These are phyloP conservation scores for Plantago coronopus DNA, from an alignment of 305 asterid species.

Conservation along the genomic window DNA sequence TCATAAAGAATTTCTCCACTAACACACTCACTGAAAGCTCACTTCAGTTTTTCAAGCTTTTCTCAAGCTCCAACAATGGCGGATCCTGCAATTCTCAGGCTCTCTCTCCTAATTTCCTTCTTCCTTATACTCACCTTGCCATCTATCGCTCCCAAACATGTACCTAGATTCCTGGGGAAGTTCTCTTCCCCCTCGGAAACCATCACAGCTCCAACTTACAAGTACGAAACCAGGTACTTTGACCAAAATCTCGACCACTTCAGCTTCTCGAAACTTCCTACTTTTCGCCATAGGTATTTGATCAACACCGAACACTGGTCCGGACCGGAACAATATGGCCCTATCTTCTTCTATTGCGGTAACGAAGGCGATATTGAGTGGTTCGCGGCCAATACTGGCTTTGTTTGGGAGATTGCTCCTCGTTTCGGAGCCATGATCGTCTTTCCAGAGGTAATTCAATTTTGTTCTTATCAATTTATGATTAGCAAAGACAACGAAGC, in stretches of 20 bases:
- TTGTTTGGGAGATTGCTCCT: constrained; percentile 85
- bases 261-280: constrained; percentile 59
- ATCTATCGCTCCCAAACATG: constrained; percentile 20
- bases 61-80: not conserved
- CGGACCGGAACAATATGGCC: constrained; percentile 51
- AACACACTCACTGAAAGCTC: too few species aligned
- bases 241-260: constrained; percentile 76
- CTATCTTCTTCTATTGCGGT: constrained; percentile 87
- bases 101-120: constrained; percentile 24
- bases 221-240: constrained; percentile 68
- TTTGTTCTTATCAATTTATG: not conserved
- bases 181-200: constrained; percentile 29
- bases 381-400: constrained; percentile 84
- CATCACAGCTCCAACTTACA: constrained; percentile 34
- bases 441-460: constrained; percentile 62
- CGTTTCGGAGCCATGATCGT: constrained; percentile 74
- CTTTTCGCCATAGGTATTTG: constrained; percentile 68
- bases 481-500: too few species aligned
- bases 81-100: not conserved
- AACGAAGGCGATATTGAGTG: constrained; percentile 90
- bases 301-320: constrained; percentile 69
- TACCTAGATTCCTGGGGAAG: constrained; percentile 38
- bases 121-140: constrained; percentile 22
- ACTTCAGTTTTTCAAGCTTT: too few species aligned
- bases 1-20: too few species aligned